Percentiles rank a stretch among this genome's conserved stretches.
These are phyloP conservation scores for Hansfordia pulvinata DNA, from an alignment of 2,329 filamentous ascomycete genomes.

Conservation along the genomic window DNA sequence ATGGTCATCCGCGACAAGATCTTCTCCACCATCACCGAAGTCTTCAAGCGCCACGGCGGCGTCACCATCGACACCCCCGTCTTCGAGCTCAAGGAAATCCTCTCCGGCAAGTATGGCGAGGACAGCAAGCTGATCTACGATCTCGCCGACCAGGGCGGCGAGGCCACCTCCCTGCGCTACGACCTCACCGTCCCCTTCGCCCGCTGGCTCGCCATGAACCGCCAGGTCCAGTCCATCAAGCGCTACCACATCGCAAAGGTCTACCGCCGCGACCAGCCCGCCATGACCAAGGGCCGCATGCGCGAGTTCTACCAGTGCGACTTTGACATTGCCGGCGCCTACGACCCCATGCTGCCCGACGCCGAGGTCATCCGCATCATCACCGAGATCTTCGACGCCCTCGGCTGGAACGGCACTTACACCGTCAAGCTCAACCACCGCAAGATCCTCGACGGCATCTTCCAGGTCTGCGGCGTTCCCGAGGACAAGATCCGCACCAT, in stretches of 20 bases:
- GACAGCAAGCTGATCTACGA: slow-evolving; percentile 57
- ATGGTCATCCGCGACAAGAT: slow-evolving; percentile 73
- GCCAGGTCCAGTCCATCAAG: slow-evolving; percentile 54
- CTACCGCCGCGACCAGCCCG: slow-evolving; percentile 66
- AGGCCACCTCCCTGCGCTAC: slow-evolving; percentile 69
- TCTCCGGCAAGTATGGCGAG: slow-evolving; percentile 43
- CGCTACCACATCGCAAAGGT: slow-evolving; percentile 72
- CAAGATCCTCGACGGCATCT: slow-evolving; percentile 66
- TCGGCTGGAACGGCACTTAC: slow-evolving; percentile 54
- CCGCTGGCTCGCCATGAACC: slow-evolving; percentile 66
- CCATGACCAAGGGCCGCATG: slow-evolving; percentile 65
- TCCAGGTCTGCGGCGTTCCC: slow-evolving; percentile 66
- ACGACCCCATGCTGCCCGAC: slow-evolving; percentile 64
- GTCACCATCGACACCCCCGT: slow-evolving; percentile 58
- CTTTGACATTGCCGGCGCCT: slow-evolving; percentile 62
- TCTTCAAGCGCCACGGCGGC: slow-evolving; percentile 50
- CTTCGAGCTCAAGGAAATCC: slow-evolving; percentile 63
- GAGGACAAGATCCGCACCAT: slow-evolving; percentile 60
- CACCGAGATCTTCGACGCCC: slow-evolving; percentile 56
- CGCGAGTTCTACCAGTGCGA: slow-evolving; percentile 73
- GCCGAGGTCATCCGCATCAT: slow-evolving; percentile 60
- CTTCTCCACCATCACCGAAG: slow-evolving; percentile 36
- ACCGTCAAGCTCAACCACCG: slow-evolving; percentile 74
- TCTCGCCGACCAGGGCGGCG: slow-evolving; percentile 70
- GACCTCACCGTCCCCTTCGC: slow-evolving; percentile 70